These are phyloP conservation scores for Fraxinus angustifolia DNA, from an alignment of 305 asterid genomes.

Conservation along the genomic window DNA sequence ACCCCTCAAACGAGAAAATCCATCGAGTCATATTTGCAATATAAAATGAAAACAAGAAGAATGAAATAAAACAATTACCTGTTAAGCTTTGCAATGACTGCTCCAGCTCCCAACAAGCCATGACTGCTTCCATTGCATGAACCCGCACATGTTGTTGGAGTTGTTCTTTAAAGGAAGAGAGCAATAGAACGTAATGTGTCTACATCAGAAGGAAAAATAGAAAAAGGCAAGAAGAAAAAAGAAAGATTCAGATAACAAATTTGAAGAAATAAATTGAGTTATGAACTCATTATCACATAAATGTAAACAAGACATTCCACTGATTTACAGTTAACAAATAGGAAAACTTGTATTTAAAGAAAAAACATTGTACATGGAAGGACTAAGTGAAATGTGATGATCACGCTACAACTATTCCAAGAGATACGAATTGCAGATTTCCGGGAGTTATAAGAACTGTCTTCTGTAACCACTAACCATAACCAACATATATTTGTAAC, in stretches of 20 bases:
- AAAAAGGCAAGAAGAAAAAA: background rate
- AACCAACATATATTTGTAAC: background rate
- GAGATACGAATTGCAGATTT: background rate
- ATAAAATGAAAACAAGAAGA: constrained; percentile 7
- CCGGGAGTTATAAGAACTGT: background rate
- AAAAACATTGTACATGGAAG: background rate
- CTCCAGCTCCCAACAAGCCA: constrained; percentile 99
- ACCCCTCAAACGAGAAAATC: background rate
- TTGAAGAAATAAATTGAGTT: background rate
- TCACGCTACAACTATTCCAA: background rate
- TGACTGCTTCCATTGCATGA: constrained; percentile 99
- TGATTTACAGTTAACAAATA: background rate
- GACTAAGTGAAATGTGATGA: background rate
- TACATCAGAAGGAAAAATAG: constrained; percentile 28
- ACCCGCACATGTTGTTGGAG: constrained; percentile 96
- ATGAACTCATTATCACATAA: background rate
- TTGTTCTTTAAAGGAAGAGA: constrained; percentile 94
- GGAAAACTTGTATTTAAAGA: background rate
- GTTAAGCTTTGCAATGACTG: constrained; percentile 94
- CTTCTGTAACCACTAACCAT: background rate
- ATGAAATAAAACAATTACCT: constrained; percentile 37
- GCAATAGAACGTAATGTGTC: constrained; percentile 88
- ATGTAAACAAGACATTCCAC: background rate
- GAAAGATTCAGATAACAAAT: background rate
- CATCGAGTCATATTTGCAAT: background rate